These are phyloP conservation scores for Suhomyces sp. DNA, from an alignment of 805 yeast species.

Conservation along the genomic window DNA sequence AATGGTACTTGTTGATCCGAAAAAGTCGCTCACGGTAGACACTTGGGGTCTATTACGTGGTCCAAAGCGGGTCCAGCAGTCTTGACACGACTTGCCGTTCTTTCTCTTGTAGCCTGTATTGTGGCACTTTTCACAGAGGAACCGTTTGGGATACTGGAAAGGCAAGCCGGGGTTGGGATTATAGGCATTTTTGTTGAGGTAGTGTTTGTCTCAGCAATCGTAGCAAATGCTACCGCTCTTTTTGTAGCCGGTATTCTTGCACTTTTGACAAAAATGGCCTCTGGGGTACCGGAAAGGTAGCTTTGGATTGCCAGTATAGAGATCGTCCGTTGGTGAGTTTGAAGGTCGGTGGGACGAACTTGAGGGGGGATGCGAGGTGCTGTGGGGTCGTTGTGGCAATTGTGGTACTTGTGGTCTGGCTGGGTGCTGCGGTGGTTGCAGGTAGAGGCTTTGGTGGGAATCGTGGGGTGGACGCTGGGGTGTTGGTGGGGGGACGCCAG, in stretches of 20 bases:
- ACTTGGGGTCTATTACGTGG: slow-evolving; percentile 28
- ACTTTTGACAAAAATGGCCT: slow-evolving; percentile 30
- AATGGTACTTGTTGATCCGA: slow-evolving; percentile 3
- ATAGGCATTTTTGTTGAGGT: slow-evolving; percentile 30
- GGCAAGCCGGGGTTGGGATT: slow-evolving; percentile 53
- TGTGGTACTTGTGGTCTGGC: slow-evolving; percentile 8
- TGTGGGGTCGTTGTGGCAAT: slow-evolving; percentile 1
- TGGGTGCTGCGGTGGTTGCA: slow-evolving; percentile 1
- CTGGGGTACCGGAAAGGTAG: slow-evolving; percentile 31
- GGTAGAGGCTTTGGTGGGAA: background rate
- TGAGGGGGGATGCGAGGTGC: slow-evolving; percentile 8
- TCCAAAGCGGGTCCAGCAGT: slow-evolving; percentile 67
- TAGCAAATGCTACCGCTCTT: slow-evolving; percentile 24
- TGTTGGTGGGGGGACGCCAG: background rate
- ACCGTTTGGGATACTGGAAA: slow-evolving; percentile 63
- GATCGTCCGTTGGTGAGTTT: slow-evolving; percentile 4
- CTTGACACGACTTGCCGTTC: slow-evolving; percentile 63
- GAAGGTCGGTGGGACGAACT: background rate
- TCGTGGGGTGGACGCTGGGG: background rate
- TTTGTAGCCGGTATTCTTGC: slow-evolving; percentile 35
- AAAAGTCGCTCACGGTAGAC: background rate
- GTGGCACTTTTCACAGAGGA: slow-evolving; percentile 62
- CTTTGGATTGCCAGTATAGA: slow-evolving; percentile 12
- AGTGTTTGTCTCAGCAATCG: slow-evolving; percentile 30
- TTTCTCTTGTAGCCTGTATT: slow-evolving; percentile 68